phyloP scores from a whole-genome alignment of 495 filamentous ascomycete genomes.

The Rostrohypoxylon terebratum region DNA sequence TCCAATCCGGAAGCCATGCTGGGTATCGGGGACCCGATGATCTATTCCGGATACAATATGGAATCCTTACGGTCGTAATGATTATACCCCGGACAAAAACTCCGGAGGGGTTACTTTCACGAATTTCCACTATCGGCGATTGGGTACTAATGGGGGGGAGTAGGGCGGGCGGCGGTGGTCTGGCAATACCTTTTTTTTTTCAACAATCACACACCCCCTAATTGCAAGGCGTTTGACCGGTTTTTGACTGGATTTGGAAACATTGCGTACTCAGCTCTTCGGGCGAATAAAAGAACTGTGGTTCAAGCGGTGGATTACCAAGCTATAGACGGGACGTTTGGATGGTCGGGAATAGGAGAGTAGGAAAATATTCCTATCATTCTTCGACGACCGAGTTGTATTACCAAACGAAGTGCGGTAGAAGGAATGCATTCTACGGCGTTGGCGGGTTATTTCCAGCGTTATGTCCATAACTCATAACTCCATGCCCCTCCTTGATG shows the following conservation, averaged over 20 bases:
- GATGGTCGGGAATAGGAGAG: slow-evolving; percentile 8
- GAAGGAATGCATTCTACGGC: slow-evolving; percentile 47
- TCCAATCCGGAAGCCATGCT: slow-evolving; percentile 62
- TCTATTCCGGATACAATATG: slow-evolving; percentile 56
- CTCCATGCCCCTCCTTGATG: slow-evolving; percentile 43
- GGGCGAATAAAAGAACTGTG: slow-evolving; percentile 6
- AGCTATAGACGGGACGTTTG: slow-evolving; percentile 35
- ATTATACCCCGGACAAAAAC: not conserved
- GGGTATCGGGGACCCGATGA: slow-evolving; percentile 64
- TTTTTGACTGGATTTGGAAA: slow-evolving; percentile 33
- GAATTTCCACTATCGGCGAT: slow-evolving; percentile 1
- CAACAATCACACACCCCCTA: slow-evolving; percentile 36
- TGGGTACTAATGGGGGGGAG: not conserved
- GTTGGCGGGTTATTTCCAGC: slow-evolving; percentile 47
- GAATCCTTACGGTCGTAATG: slow-evolving; percentile 46
- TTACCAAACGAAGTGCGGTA: slow-evolving; percentile 35
- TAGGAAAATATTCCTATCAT: not conserved
- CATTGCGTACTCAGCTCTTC: slow-evolving; percentile 20
- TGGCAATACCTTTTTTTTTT: slow-evolving; percentile 28
- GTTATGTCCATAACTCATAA: slow-evolving; percentile 42
- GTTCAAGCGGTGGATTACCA: slow-evolving; percentile 32
- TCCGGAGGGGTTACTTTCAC: not conserved
- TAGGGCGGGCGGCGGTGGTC: slow-evolving; percentile 1
- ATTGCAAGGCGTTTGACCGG: slow-evolving; percentile 43
- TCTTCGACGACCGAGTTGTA: slow-evolving; percentile 28